Conservation (phyloP, 2,329 filamentous ascomycete genomes). For the Penicillium oxalicum region DNA sequence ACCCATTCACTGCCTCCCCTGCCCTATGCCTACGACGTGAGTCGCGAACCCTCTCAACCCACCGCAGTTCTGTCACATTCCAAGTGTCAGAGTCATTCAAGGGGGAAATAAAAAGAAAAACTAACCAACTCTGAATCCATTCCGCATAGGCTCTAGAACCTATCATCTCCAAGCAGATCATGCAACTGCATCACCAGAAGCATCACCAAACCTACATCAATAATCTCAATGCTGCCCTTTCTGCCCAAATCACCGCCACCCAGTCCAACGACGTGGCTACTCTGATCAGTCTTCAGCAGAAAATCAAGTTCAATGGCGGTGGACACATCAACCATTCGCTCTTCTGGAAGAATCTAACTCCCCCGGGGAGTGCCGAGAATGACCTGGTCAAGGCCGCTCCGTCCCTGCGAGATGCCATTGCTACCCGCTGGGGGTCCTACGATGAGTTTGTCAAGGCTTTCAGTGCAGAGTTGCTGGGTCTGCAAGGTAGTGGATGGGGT, state of each 20-base stretch:
- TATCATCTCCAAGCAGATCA: conserved; percentile 76
- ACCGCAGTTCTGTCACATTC: background rate
- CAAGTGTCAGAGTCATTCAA: too few species aligned
- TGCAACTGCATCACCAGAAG: conserved; percentile 90
- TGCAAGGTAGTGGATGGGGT: conserved; percentile 83
- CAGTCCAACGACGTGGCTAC: conserved; percentile 54
- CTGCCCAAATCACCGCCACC: conserved; percentile 56
- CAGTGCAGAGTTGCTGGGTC: conserved; percentile 57
- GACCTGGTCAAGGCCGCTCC: conserved; percentile 51
- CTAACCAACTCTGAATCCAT: conserved; percentile 43
- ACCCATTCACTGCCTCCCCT: conserved; percentile 59
- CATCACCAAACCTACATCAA: conserved; percentile 92
- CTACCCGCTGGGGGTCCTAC: conserved; percentile 62
- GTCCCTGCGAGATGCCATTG: conserved; percentile 56
- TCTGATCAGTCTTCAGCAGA: conserved; percentile 62
- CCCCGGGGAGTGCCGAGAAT: conserved; percentile 54
- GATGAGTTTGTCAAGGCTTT: conserved; percentile 62
- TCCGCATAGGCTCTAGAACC: conserved; percentile 69
- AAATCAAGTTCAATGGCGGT: conserved; percentile 82
- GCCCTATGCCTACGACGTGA: conserved; percentile 65
- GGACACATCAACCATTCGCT: conserved; percentile 90
- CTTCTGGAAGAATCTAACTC: conserved; percentile 81
- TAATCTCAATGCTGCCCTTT: conserved; percentile 71
- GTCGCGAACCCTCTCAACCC: conserved; percentile 21
- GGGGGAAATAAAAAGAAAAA: background rate